phyloP scores from a whole-genome alignment of 2,329 filamentous ascomycete genomes.

The Magnaporthiopsis poae region DNA sequence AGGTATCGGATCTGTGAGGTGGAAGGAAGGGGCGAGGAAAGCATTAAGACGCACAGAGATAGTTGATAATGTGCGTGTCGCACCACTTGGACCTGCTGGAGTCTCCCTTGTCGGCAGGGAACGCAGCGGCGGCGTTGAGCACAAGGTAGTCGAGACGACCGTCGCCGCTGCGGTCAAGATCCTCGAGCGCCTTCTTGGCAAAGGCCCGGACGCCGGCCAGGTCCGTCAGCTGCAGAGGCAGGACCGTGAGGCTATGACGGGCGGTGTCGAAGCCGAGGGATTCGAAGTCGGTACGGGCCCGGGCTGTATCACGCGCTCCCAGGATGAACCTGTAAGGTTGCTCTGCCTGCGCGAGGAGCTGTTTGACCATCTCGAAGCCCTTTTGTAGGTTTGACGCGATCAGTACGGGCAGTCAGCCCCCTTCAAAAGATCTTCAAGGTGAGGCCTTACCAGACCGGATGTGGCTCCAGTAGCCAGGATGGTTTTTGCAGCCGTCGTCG shows the following conservation, averaged over 20 bases:
- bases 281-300: constrained; percentile 5
- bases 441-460: constrained; percentile 7
- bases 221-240: constrained; percentile 39
- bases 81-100: constrained; percentile 38
- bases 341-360: constrained; percentile 8
- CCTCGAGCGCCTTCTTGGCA: constrained; percentile 32
- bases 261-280: constrained; percentile 5
- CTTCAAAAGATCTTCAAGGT: not conserved
- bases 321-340: constrained; percentile 10
- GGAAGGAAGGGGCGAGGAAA: not conserved
- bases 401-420: not conserved
- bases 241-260: constrained; percentile 30
- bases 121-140: constrained; percentile 37
- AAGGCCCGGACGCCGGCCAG: constrained; percentile 36
- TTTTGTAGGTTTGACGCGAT: not conserved
- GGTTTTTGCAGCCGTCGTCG: constrained; percentile 6
- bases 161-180: constrained; percentile 23
- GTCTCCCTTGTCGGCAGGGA: constrained; percentile 23
- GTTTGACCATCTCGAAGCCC: constrained; percentile 21
- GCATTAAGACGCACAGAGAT: constrained; percentile 31
- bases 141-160: constrained; percentile 37
- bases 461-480: constrained; percentile 9
- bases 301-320: constrained; percentile 8
- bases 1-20: too few species aligned
- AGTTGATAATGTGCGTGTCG: constrained; percentile 41